Evolutionary conservation across 495 filamentous ascomycete genomes (phyloP), one percentile per base, ranked within the genome.

Genomic region (Penicillium dipodomyicola): DNA sequence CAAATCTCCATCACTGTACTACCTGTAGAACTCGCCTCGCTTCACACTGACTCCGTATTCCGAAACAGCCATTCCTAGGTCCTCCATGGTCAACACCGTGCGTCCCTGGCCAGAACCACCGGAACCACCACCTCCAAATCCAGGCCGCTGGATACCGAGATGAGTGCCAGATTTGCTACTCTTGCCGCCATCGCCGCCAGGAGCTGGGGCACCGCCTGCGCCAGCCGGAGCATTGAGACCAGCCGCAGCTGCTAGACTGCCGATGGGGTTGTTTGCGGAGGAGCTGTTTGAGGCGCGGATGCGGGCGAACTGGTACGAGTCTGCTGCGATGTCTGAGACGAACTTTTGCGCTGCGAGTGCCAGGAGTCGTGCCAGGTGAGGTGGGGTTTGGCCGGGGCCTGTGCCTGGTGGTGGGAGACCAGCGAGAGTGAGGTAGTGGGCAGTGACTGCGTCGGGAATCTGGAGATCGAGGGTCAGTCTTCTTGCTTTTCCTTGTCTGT

Each of bases 31-130:
- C 75, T 99, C 94, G 58, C 92, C 93, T 55, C 94, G 78, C 84
- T 92, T 96, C 12, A 97, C 88, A 72, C 95, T 97, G 49, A 97
- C 92, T 0, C 95, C 94, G 75, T 96, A 97, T 76, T 97, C 94
- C 0, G 89, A 87, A 19, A 97, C 94, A 6, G 94, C 94, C 88
- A 96, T 96, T 3, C 94, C 94, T 65, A 98, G 69, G 80, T 98
- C 94, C 76, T 98, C 94, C 94, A 98, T 97, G 6, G 95, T 97
- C 56, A 98, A 75, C 60, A 98, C 94, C 35, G 94, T 97, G 49
- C 93, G 82, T 40, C 93, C 94, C 73, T 94, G 90, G 7, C 77
- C 77, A 41, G 87, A 88, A 0, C 92, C 91, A 23, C 92, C 95
- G 49, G 89, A 89, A 0, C 93, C 94, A 59, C 93, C 94, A 62